Conservation (phyloP, 441 rosid genomes). For the Populus hybrid region DNA sequence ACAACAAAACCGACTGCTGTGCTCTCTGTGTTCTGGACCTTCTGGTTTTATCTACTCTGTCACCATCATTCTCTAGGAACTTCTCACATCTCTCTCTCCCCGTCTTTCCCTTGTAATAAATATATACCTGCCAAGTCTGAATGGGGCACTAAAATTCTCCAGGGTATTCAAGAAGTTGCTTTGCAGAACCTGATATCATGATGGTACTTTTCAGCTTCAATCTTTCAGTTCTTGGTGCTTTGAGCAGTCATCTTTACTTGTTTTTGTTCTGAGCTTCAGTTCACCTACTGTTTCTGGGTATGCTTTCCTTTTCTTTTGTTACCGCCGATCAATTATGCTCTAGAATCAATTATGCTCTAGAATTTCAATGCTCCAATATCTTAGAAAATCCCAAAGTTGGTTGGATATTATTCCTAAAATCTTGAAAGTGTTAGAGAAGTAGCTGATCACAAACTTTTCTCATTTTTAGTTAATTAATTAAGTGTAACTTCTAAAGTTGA, state of each 20-base stretch:
- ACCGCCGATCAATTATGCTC: background rate
- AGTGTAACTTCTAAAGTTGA: slow-evolving; percentile 16
- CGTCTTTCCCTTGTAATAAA: background rate
- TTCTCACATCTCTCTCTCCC: background rate
- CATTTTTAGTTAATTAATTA: background rate
- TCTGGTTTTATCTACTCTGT: background rate
- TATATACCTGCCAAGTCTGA: background rate
- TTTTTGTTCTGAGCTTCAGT: slow-evolving; percentile 12
- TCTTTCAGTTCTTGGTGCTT: slow-evolving; percentile 6
- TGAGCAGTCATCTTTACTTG: slow-evolving; percentile 11
- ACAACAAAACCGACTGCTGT: background rate
- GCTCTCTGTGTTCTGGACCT: background rate
- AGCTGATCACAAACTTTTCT: background rate
- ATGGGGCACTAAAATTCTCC: background rate
- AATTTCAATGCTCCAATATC: background rate
- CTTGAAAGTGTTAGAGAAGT: background rate
- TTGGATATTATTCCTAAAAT: background rate
- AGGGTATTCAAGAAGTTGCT: background rate
- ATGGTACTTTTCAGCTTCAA: slow-evolving; percentile 19
- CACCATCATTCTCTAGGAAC: background rate
- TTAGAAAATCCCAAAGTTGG: background rate
- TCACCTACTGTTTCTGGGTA: slow-evolving; percentile 18
- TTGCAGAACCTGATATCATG: slow-evolving; percentile 1
- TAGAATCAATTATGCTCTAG: background rate
- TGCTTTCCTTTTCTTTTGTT: background rate